Base-by-base conservation (phyloP, 495 filamentous ascomycete species). In the Penicillium dipodomyicola region DNA sequence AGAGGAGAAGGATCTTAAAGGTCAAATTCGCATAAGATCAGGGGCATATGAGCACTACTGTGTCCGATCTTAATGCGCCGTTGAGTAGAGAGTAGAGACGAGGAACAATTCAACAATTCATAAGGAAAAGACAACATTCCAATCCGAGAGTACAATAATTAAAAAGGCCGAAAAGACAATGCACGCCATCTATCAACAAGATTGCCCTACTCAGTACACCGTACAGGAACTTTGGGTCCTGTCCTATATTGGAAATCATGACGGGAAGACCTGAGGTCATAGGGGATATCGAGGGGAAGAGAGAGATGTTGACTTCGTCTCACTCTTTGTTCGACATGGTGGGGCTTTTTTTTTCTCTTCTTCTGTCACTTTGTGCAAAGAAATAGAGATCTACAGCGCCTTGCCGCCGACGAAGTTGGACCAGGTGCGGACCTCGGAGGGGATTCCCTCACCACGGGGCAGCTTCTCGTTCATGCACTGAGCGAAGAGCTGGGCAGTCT, bases 401-500 rank as follows among this genome's bases (percentile, higher is more conserved):
- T 94, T 95, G 63, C 89, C 87, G 54, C 92, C 91, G 71, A 92
- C 86, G 71, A 96, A 98, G 53, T 96, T 86, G 63, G 89, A 92
- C 94, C 94, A 98, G 67, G 85, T 84, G 71, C 87, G 84, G 63
- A 98, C 95, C 74, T 98, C 94, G 52, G 81, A 77, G 40, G 94
- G 94, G 49, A 97, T 88, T 82, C 91, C 77, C 83, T 89, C 67
- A 78, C 81, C 45, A 58, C 87, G 82, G 48, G 94, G 94, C 33
- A 97, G 80, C 78, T 97, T 98, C 79, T 89, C 89, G 75, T 78
- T 91, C 90, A 98, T 93, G 78, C 94, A 96, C 70, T 89, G 87
- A 52, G 94, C 92, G 67, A 97, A 97, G 63, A 98, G 87, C 47
- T 91, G 82, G 50, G 94, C 94, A 65, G 94, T 98, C 94, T 97